Conservation (phyloP, 495 filamentous ascomycete genomes). For the Physcia stellaris region DNA sequence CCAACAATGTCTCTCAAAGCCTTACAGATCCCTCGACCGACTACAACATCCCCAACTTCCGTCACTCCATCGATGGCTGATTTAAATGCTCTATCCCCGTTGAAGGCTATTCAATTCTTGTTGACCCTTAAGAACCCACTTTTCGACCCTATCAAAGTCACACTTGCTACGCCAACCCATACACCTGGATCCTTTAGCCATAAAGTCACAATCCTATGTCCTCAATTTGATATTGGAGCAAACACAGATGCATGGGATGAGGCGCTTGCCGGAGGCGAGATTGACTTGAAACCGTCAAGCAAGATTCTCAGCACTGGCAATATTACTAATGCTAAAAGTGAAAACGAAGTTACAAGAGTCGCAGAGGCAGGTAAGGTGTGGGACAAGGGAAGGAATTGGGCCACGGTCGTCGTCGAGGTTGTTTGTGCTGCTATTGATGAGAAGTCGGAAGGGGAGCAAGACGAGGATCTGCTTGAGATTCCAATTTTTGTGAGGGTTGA, state of each 20-base stretch:
- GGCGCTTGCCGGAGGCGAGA: slow-evolving; percentile 44
- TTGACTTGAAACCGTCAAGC: too few relatives aligned
- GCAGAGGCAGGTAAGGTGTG: slow-evolving; percentile 89
- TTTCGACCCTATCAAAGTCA: slow-evolving; percentile 78
- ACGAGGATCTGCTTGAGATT: slow-evolving; percentile 88
- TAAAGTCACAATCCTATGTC: slow-evolving; percentile 84
- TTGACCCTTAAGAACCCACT: slow-evolving; percentile 87
- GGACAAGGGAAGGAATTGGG: slow-evolving; percentile 92
- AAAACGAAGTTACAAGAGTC: too few relatives aligned
- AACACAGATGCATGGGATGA: slow-evolving; percentile 96
- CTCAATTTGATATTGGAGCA: slow-evolving; percentile 87
- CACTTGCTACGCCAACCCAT: slow-evolving; percentile 67
- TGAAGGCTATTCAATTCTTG: slow-evolving; percentile 65
- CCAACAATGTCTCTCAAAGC: slow-evolving; percentile 61
- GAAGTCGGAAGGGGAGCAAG: slow-evolving; percentile 37
- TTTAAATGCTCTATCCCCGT: slow-evolving; percentile 42
- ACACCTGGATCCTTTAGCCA: slow-evolving; percentile 67
- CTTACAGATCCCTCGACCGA: slow-evolving; percentile 34
- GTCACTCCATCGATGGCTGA: slow-evolving; percentile 17
- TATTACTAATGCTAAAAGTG: too few relatives aligned
- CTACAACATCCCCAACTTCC: slow-evolving; percentile 16
- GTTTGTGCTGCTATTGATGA: slow-evolving; percentile 44
- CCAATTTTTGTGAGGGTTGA: slow-evolving; percentile 85
- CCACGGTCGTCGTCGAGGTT: slow-evolving; percentile 80
- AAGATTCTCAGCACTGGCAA: too few relatives aligned